Evolutionary conservation across 768 basidiomycete species (phyloP), one percentile per base, ranked within the genome.

Genomic region (Hygrocybe coccinea): DNA sequence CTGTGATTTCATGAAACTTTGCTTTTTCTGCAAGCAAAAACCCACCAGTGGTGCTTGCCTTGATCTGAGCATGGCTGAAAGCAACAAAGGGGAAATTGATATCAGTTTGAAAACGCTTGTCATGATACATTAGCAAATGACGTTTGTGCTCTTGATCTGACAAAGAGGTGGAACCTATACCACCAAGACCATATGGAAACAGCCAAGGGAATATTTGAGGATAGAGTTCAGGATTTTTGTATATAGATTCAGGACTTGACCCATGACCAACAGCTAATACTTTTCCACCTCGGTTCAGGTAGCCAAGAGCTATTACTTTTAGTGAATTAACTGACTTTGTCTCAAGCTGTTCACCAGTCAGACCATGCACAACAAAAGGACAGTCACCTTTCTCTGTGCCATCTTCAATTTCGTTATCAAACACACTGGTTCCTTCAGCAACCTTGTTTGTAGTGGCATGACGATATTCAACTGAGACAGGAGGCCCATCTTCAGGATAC

Each of bases 301-400:
- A 65, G 5, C 57, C 29, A 14, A 70, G 8, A 0, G 71, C 71
- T 1, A 61, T 44, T 2, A 60, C 59, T 19, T 65, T 62, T 5
- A 64, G 51, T 4, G 56, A 47, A 3, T 59, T 52, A 11, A 61
- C 29, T 46, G 0, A 54, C 36, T 21, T 66, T 57, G 2, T 59
- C 15, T 43, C 39, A 8, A 62, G 46, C 3, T 60, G 29, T 29
- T 29, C 29, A 29, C 29, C 29, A 29, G 29, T 35, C 15, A 64
- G 59, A 22, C 66, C 64, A 1, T 75, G 71, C 0, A 78, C 72
- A 17, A 64, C 54, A 54, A 76, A 74, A 0, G 74, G 63, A 60
- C 75, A 76, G 1, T 35, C 38, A 5, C 71, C 74, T 0, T 51
- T 37, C n/a, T 58, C 56, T 0, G 56, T 60, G 1, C 71, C 70